These are phyloP conservation scores for Trametes maxima DNA, from an alignment of 768 basidiomycete genomes.

Conservation along the genomic window DNA sequence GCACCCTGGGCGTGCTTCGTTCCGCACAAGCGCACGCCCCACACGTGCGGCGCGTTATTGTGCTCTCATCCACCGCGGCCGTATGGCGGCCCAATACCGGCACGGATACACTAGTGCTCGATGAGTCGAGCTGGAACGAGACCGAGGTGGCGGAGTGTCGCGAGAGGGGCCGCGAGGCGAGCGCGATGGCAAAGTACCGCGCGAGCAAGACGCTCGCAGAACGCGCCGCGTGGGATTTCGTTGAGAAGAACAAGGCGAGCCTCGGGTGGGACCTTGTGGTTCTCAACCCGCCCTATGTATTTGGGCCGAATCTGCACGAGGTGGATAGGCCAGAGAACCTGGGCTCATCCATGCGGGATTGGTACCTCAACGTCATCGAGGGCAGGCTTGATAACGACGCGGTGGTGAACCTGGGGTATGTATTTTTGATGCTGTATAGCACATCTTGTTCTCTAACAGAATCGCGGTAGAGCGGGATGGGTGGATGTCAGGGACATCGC, in stretches of 20 bases:
- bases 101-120: slow-evolving; percentile 35
- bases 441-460: slow-evolving; percentile 1
- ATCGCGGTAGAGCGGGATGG: background rate
- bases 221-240: slow-evolving; percentile 48
- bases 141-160: slow-evolving; percentile 46
- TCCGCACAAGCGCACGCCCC: slow-evolving; percentile 54
- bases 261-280: slow-evolving; percentile 35
- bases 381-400: slow-evolving; percentile 23
- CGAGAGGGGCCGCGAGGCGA: slow-evolving; percentile 51
- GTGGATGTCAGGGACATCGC: slow-evolving; percentile 61
- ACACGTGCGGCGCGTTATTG: slow-evolving; percentile 58
- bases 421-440: slow-evolving; percentile 33
- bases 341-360: slow-evolving; percentile 37
- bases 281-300: slow-evolving; percentile 53
- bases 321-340: slow-evolving; percentile 37
- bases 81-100: slow-evolving; percentile 35
- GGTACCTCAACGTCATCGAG: slow-evolving; percentile 29
- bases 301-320: slow-evolving; percentile 36
- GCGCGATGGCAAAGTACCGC: slow-evolving; percentile 47
- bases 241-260: slow-evolving; percentile 3
- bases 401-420: slow-evolving; percentile 14
- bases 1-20: slow-evolving; percentile 66
- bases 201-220: slow-evolving; percentile 68
- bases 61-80: slow-evolving; percentile 58
- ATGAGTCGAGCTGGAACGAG: slow-evolving; percentile 66